Base-by-base conservation (phyloP, 225 moss, liverwort and hornwort species). In the Pseudoscleropodium purum region DNA sequence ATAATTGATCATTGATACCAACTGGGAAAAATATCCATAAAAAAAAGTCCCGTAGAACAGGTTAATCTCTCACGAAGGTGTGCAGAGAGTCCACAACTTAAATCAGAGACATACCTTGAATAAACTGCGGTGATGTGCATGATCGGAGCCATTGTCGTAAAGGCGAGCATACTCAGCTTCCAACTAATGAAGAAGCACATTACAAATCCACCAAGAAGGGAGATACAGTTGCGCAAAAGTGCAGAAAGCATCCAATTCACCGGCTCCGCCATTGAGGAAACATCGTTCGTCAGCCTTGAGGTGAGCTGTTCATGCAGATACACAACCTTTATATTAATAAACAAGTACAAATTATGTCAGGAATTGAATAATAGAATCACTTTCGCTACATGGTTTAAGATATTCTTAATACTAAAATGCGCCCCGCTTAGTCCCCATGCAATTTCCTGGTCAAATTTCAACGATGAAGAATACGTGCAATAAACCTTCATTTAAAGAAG, bases 231-330 rank as follows among this genome's bases (percentile, higher is more conserved):
- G 80, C 99, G 97, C 89, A 99, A 65, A 67, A 99, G 91, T 52
- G 99, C 95, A 37, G 99, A 99, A 68, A 99, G 95, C 99, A 99
- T 99, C 97, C 97, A 99, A 87, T 99, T 99, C 76, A 99, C 97
- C 59, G 99, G 99, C 88, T 99, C 99, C 82, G 99, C 97, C 99
- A 99, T 97, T 68, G 99, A 99, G 41, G 99, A 97, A 39, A 99
- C 99, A 84, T 99, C 99, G 82, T 99, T 99, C 51, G 99, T 99
- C 65, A 99, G 92, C 90, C 99, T 93, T n/a, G 99, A 99, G 82
- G 99, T 97, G 61, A 99, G 96, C 97, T 95, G 93, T 93, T 75
- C 91, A 92, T 52, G 52, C 85, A 91, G n/a, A 82, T 67, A 45
- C 88, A 91, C 62, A 80, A 82, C 51, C 82, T 84, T 70, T 6